Base-by-base conservation (phyloP, 371 early-diverging fungal genomes). In the Mucor lusitanicus region DNA sequence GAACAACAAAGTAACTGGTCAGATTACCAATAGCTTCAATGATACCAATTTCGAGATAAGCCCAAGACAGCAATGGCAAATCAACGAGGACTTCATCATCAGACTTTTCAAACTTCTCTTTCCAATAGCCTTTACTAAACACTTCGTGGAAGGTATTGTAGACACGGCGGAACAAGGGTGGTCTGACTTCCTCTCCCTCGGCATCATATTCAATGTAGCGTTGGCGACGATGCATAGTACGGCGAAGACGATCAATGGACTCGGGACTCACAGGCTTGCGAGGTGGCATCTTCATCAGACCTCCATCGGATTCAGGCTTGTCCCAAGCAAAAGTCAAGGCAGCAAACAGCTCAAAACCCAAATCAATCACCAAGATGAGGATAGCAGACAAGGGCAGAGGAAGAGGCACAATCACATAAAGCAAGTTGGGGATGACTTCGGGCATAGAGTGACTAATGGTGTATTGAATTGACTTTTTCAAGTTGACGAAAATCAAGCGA, bases 251-350 rank as follows among this genome's bases (percentile, higher is more conserved):
- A 5, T 89, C 87, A 61, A 93, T 85, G 13, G 94, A 89, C 32
- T 82, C 82, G 6, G 83, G 76, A 1, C 88, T 93, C 19, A 97
- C 97, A 8, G 96, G 95, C 68, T 91, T 93, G 61, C 98, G 91
- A 46, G 99, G 99, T 42, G 85, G 86, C 58, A 94, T 76, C 69
- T 84, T 90, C 97, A 98, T 97, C 65, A 98, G 76, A 33, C 92
- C 91, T 32, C 70, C 82, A 50, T 73, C 69, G 0, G 87, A 77
- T 84, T 98, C 99, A 15, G 97, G 89, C 11, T 80, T 80, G 80
- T 98, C 99, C 88, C 89, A 98, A n/a, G 99, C 98, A 80, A 89
- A 97, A 7, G 93, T 83, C 35, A 97, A 80, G 8, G 97, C 95
- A 21, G 89, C 80, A 68, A 93, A 84, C 67, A 98, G 66, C 78